These are phyloP conservation scores for Aspergillus niger DNA, from an alignment of 2,329 filamentous ascomycete species.

Conservation along the genomic window DNA sequence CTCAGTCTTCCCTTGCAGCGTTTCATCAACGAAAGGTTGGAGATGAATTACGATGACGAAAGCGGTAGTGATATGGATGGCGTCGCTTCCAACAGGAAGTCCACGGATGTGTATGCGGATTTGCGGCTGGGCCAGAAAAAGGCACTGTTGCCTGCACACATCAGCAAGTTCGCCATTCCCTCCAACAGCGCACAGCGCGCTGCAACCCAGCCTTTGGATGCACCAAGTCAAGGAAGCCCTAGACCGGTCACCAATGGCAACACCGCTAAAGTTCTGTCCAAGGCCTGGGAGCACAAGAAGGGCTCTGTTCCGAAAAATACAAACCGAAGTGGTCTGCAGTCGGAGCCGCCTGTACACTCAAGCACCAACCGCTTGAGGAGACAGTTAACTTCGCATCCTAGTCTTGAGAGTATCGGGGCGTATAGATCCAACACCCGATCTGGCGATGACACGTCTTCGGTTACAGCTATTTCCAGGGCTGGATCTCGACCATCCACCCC, in stretches of 20 bases:
- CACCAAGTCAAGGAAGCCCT: constrained; percentile 19
- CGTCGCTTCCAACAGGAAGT: constrained; percentile 11
- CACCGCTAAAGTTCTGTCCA: not conserved
- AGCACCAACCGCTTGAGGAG: constrained; percentile 30
- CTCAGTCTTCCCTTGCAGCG: constrained; percentile 43
- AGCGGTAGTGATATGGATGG: constrained; percentile 15
- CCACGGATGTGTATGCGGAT: constrained; percentile 29
- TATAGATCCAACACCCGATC: constrained; percentile 28
- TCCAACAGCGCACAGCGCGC: constrained; percentile 9
- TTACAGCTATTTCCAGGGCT: constrained; percentile 19
- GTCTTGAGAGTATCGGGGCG: constrained; percentile 35
- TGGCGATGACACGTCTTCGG: constrained; percentile 22
- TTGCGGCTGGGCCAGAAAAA: constrained; percentile 14
- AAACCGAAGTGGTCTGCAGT: constrained; percentile 16
- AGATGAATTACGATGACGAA: constrained; percentile 30
- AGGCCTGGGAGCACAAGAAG: constrained; percentile 22
- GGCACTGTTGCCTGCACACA: constrained; percentile 18
- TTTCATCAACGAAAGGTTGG: constrained; percentile 42
- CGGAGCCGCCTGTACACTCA: constrained; percentile 24
- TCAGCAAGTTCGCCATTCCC: constrained; percentile 12
- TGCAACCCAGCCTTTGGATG: constrained; percentile 17
- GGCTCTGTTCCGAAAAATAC: constrained; percentile 22
- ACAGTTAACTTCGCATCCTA: constrained; percentile 34
- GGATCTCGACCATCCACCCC: constrained; percentile 43
- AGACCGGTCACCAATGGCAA: constrained; percentile 13